Evolutionary conservation across 2,329 filamentous ascomycete species (phyloP).

Genomic region (Penicillium sp.): DNA sequence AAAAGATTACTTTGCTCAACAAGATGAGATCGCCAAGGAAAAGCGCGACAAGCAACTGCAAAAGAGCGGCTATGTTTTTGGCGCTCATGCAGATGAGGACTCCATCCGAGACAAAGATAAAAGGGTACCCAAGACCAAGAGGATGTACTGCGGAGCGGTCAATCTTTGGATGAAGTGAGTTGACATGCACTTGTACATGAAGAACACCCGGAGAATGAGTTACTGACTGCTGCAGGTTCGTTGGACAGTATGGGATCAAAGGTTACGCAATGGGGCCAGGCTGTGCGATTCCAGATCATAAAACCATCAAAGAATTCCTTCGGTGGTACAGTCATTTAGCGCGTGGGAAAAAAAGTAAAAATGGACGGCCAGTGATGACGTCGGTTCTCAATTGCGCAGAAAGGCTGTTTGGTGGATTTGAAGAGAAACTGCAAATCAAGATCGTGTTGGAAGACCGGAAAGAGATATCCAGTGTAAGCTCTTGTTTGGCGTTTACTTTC

Average conservation of each 20-base stretch:
- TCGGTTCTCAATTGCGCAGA: too few species aligned
- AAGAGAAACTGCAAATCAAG: too few species aligned
- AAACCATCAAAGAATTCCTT: slow-evolving; percentile 15
- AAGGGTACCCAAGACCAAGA: slow-evolving; percentile 17
- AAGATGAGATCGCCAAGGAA: slow-evolving; percentile 10
- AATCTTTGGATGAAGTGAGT: slow-evolving; percentile 13
- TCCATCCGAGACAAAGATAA: slow-evolving; percentile 13
- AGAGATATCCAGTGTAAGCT: too few species aligned
- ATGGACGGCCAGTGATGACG: neutral
- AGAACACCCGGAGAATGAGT: neutral
- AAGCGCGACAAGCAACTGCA: slow-evolving; percentile 1
- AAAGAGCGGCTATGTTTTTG: slow-evolving; percentile 15
- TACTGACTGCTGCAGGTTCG: slow-evolving; percentile 6
- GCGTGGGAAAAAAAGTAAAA: slow-evolving; percentile 11
- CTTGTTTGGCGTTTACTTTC: too few species aligned
- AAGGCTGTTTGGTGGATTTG: too few species aligned
- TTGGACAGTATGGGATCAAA: slow-evolving; percentile 1
- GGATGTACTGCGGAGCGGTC: slow-evolving; percentile 7
- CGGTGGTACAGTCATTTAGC: slow-evolving; percentile 10
- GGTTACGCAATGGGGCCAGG: slow-evolving; percentile 4
- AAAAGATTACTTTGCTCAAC: slow-evolving; percentile 12
- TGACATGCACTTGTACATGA: neutral
- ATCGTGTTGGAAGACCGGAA: too few species aligned
- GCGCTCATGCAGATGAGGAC: slow-evolving; percentile 11
- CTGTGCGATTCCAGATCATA: slow-evolving; percentile 11